These are phyloP conservation scores for Seiridium cupressi DNA, from an alignment of 2,329 filamentous ascomycete genomes.

Conservation along the genomic window DNA sequence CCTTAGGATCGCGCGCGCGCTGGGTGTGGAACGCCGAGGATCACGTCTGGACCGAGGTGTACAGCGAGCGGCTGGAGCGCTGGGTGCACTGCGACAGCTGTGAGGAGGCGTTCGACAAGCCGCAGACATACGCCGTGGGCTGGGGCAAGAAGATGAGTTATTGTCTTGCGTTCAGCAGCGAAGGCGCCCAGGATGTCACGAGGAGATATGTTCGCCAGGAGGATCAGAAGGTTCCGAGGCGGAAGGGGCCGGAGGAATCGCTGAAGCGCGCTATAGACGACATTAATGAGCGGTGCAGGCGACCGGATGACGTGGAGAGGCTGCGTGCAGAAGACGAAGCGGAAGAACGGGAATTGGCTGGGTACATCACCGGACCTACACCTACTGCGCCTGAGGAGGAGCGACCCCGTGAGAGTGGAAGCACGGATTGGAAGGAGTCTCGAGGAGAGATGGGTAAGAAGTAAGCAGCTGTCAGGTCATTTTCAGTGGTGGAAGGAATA, in stretches of 20 bases:
- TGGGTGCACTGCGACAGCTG: conserved; percentile 98
- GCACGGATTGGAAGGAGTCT: background rate
- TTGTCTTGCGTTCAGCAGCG: conserved; percentile 92
- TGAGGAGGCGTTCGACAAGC: conserved; percentile 94
- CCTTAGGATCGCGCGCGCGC: conserved; percentile 83
- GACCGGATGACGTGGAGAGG: background rate
- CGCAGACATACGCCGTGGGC: conserved; percentile 85
- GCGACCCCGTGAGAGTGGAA: conserved; percentile 2
- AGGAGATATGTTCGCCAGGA: conserved; percentile 69
- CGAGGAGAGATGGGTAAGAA: conserved; percentile 1
- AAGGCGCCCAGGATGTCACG: conserved; percentile 71
- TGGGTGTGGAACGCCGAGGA: conserved; percentile 99
- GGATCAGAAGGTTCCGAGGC: conserved; percentile 42
- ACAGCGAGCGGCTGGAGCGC: conserved; percentile 86
- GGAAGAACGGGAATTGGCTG: background rate
- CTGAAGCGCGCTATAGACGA: background rate
- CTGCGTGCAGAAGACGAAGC: background rate
- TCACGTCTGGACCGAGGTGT: conserved; percentile 97
- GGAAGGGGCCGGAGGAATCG: background rate
- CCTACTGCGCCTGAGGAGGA: conserved; percentile 1
- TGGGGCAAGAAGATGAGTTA: conserved; percentile 98
- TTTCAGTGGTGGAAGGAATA: too few species aligned
- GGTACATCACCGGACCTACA: background rate
- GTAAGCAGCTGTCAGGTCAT: background rate
- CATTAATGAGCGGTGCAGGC: background rate